Evolutionary conservation across 352 stramenopile genomes (phyloP), one percentile per base, ranked within the genome.

Genomic region (Blastocystis sp.): DNA sequence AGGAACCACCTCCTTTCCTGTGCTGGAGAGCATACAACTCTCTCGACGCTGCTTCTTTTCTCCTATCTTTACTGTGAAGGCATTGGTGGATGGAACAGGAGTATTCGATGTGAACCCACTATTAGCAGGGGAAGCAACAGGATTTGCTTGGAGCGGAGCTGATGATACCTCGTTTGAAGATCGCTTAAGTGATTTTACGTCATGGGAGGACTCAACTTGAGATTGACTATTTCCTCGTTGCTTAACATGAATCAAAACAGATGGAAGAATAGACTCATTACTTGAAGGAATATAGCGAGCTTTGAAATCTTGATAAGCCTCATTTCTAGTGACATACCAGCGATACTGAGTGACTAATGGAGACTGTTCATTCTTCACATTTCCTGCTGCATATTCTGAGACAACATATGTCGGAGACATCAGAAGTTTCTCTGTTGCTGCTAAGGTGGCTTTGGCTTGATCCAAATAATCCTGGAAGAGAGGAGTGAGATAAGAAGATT

Each of bases 241-340:
- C 3, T 56, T 22, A 17, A 78, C 66, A 37, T 84, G 30, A 33
- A 84, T 42, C 22, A 84, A 27, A 42, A 84, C 48, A 13, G 33
- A 24, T n/a, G 73, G 24, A 1, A 84, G 51, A 22, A 69, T 19
- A 19, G 51, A 17, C 51, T 84, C 73, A n/a, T 51, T 19, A 0
- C 17, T 22, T 1, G 24, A 17, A 35, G 73, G 33, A 11, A 19
- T 30, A 57, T 84, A 84, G n/a, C 48, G 4, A 2, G 35, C 9
- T 22, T 60, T 58, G 22, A 84, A 33, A 42, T 64, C 73, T 5
- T 84, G 19, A 42, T 84, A 84, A n/a, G 73, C 73, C 33, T 84
- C 73, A 57, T 53, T 84, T 1, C 42, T 44, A 33, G 73, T 84
- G 0, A 84, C 53, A 27, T 84, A 84, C 73, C 73, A 84, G 27